These are phyloP conservation scores for Backusella tuberculispora DNA, from an alignment of 192 early-diverging fungal genomes.

Conservation along the genomic window DNA sequence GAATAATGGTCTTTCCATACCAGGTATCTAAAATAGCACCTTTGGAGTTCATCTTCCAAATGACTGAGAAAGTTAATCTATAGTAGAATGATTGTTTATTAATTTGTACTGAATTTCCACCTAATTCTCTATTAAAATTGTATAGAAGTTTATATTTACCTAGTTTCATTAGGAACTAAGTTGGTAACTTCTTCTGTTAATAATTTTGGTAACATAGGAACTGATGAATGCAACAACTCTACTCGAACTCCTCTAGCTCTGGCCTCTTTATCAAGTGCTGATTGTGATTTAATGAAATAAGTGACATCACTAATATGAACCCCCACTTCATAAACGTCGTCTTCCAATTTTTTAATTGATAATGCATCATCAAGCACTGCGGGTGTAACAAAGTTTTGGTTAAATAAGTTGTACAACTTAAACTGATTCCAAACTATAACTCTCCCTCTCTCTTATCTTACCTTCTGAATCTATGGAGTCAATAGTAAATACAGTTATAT, in stretches of 20 bases:
- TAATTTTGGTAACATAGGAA: conserved; percentile 95
- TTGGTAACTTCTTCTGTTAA: conserved; percentile 95
- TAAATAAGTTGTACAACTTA: conserved; percentile 4
- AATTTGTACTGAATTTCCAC: not conserved
- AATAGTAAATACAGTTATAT: conserved; percentile 80
- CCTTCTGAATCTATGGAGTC: conserved; percentile 82
- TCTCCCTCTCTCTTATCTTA: not conserved
- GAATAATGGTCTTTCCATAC: conserved; percentile 89
- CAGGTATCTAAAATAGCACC: conserved; percentile 76
- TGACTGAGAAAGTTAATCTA: conserved; percentile 85
- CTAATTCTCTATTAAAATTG: too few species aligned
- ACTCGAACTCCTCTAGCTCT: conserved; percentile 89
- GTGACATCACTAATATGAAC: conserved; percentile 94
- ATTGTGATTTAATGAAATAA: conserved; percentile 92
- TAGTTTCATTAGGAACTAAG: conserved; percentile 83
- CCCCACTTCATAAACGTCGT: conserved; percentile 78
- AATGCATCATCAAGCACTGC: conserved; percentile 76
- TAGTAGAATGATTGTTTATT: not conserved
- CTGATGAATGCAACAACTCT: conserved; percentile 95
- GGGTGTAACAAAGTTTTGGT: not conserved
- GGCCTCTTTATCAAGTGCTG: conserved; percentile 93
- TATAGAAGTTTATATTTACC: conserved; percentile 12
- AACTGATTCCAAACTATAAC: not conserved
- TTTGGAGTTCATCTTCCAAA: conserved; percentile 92
- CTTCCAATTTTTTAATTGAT: conserved; percentile 60